Evolutionary conservation across 805 yeast species (phyloP), one percentile per base, ranked within the genome.

Genomic region (Candida anglica): DNA sequence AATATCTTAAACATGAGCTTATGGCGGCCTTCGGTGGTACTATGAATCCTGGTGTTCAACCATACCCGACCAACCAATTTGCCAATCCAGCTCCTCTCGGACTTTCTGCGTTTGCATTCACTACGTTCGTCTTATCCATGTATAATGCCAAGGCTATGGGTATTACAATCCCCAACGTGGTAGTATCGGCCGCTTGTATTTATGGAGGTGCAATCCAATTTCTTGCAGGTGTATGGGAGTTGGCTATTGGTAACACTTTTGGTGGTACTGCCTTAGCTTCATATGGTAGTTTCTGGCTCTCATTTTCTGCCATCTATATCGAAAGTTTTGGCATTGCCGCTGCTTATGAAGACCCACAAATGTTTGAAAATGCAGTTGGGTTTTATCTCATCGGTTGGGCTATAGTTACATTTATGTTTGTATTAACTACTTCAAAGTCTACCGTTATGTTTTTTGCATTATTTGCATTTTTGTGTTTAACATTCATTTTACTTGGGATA

Each of bases 41-140:
- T 15, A 52, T 60, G 44, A 56, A 52, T 37, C 61, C 66, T 3
- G 64, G 63, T 26, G 42, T 46, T 11, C 28, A 56, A 0, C 61
- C 63, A 11, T 48, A 42, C 29, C 72, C 91, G 11, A 52, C 62
- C 6, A 77, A 79, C 47, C 69, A 70, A 42, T 68, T 79, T 45
- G 86, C 76, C 29, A 79, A 78, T 50, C 83, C 86, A 10, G 80
- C 80, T 22, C 83, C 86, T 6, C 56, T 79, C 26, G 86, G 86
- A 7, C 52, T 80, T 31, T 59, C 69, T 25, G 84, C 75, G 0
- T 79, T 79, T 48, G 81, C 84, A 2, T 48, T 78, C 39, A 76
- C 84, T 3, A 77, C 84, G 3, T 77, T 79, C 53, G 75, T 76
- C 3, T 54, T 78, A 22, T 75, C 81, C 2, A 57, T 79, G 65